phyloP scores from a whole-genome alignment of 2,329 filamentous ascomycete genomes.

The Blastomyces silverae region DNA sequence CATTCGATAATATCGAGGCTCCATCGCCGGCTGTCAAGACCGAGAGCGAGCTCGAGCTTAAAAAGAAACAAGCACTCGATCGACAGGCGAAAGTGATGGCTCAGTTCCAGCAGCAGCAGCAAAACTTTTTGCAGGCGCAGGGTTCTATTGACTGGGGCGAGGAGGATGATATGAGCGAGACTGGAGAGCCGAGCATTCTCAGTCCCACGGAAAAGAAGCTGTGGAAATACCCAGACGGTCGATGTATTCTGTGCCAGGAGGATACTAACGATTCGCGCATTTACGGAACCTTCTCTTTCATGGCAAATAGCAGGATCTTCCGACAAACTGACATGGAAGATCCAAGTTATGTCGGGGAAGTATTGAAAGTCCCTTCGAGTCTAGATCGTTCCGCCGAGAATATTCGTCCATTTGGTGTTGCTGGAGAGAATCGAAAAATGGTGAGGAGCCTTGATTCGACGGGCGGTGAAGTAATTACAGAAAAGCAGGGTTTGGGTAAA shows the following conservation, averaged over 20 bases:
- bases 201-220: slow-evolving; percentile 59
- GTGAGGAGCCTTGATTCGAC: slow-evolving; percentile 68
- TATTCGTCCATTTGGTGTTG: slow-evolving; percentile 82
- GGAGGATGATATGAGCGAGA: slow-evolving; percentile 67
- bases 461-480: slow-evolving; percentile 63
- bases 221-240: slow-evolving; percentile 88
- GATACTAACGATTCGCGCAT: slow-evolving; percentile 82
- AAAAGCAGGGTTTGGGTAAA: slow-evolving; percentile 78
- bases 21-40: slow-evolving; percentile 67
- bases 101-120: slow-evolving; percentile 95
- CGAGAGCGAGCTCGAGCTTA: slow-evolving; percentile 59
- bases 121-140: slow-evolving; percentile 86
- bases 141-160: slow-evolving; percentile 84
- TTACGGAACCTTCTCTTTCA: slow-evolving; percentile 87
- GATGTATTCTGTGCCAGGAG: slow-evolving; percentile 94
- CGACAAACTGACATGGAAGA: slow-evolving; percentile 80
- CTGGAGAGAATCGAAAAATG: slow-evolving; percentile 72
- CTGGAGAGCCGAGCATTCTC: slow-evolving; percentile 44
- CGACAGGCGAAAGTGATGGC: slow-evolving; percentile 94
- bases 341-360: slow-evolving; percentile 76
- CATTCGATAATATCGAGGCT: slow-evolving; percentile 72
- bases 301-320: slow-evolving; percentile 78
- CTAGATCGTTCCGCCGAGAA: slow-evolving; percentile 79
- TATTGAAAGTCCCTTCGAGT: slow-evolving; percentile 66
- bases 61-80: slow-evolving; percentile 84